Evolutionary conservation across 148 eudicot genomes (phyloP).

Genomic region (Oxyria digyna): DNA sequence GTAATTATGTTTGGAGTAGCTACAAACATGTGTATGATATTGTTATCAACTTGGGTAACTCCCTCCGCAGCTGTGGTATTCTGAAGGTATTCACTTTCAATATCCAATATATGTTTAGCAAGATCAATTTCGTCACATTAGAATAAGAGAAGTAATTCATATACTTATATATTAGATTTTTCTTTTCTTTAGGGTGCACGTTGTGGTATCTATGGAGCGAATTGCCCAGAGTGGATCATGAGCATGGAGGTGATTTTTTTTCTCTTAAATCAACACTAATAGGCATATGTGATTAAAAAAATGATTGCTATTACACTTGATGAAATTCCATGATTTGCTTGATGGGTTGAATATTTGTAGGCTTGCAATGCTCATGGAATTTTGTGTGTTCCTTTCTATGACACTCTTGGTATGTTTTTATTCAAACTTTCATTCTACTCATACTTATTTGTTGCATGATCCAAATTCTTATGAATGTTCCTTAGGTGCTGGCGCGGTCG

Average conservation of each 20-base stretch:
- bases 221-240: slow-evolving; percentile 79
- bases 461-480: too few relatives aligned
- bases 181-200: slow-evolving; percentile 56
- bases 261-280: too few relatives aligned
- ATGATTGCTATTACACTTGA: too few relatives aligned
- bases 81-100: slow-evolving; percentile 32
- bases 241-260: slow-evolving; percentile 80
- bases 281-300: too few relatives aligned
- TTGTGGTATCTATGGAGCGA: slow-evolving; percentile 89
- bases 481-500: slow-evolving; percentile 95
- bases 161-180: background rate
- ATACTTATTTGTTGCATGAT: too few relatives aligned
- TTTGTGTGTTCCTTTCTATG: slow-evolving; percentile 84
- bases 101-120: too few relatives aligned
- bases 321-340: too few relatives aligned
- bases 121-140: too few relatives aligned
- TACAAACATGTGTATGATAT: slow-evolving; percentile 77
- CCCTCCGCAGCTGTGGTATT: slow-evolving; percentile 75
- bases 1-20: slow-evolving; percentile 66
- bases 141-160: too few relatives aligned
- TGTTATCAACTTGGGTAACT: slow-evolving; percentile 70
- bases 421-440: too few relatives aligned
- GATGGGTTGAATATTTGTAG: slow-evolving; percentile 30
- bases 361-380: slow-evolving; percentile 99
- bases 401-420: slow-evolving; percentile 64